Percentiles rank a stretch among this genome's conserved stretches.
Evolutionary conservation across 1,284 basidiomycete species (phyloP).

Genomic region (Microbotryum intermedium): DNA sequence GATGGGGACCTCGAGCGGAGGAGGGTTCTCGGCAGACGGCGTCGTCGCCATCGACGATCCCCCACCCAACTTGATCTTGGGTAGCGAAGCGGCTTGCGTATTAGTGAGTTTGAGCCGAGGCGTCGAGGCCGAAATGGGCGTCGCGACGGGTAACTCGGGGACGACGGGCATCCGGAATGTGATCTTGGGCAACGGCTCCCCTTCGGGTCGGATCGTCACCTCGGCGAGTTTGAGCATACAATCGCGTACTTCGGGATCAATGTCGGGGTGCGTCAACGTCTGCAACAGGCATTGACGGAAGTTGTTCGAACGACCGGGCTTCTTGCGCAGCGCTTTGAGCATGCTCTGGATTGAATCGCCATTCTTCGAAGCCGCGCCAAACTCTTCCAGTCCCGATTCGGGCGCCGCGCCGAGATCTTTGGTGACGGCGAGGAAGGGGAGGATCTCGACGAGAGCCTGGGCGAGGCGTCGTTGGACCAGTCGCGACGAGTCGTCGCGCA

Average conservation of each 20-base stretch:
- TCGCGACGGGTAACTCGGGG: background rate
- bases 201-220: constrained; percentile 68
- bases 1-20: background rate
- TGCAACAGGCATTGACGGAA: constrained; percentile 71
- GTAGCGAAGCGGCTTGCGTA: background rate
- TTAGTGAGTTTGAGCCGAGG: constrained; percentile 25
- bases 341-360: constrained; percentile 52
- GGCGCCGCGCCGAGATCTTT: constrained; percentile 61
- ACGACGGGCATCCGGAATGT: constrained; percentile 49
- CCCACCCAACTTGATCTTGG: constrained; percentile 21
- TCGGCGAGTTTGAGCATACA: constrained; percentile 87
- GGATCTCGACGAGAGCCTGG: constrained; percentile 71
- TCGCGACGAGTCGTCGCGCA: constrained; percentile 76
- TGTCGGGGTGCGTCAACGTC: constrained; percentile 61
- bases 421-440: constrained; percentile 77
- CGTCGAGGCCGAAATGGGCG: background rate
- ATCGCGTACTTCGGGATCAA: constrained; percentile 81
- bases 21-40: background rate
- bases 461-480: constrained; percentile 77
- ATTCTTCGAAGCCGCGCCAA: constrained; percentile 14
- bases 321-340: constrained; percentile 72
- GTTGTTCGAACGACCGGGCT: constrained; percentile 72
- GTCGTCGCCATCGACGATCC: constrained; percentile 6
- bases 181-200: constrained; percentile 77
- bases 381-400: constrained; percentile 14